Percentiles rank a stretch among this genome's conserved stretches.
Conservation (phyloP, 2,329 filamentous ascomycete species). For the Diatrype stigma region DNA sequence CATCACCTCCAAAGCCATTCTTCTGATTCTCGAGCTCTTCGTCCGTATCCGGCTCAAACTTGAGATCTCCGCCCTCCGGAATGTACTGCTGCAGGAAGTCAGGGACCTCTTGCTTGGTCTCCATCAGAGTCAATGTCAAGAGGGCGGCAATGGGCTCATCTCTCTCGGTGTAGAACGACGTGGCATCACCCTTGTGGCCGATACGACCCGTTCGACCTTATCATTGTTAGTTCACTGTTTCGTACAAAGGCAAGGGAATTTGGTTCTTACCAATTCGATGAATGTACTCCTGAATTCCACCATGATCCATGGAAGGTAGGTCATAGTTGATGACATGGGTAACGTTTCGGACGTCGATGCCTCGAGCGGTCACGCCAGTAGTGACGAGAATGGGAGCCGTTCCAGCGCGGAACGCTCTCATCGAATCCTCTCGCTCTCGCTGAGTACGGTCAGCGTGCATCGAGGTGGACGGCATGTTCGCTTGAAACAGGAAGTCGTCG, state of each 20-base stretch:
- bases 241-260: neutral
- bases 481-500: conserved; percentile 84
- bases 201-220: conserved; percentile 88
- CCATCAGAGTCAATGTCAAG: conserved; percentile 76
- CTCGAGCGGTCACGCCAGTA: conserved; percentile 82
- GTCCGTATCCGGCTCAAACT: conserved; percentile 54
- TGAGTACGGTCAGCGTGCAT: conserved; percentile 88
- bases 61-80: conserved; percentile 46
- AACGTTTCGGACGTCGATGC: conserved; percentile 82
- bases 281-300: conserved; percentile 90
- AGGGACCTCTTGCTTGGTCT: conserved; percentile 73
- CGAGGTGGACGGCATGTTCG: conserved; percentile 74
- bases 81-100: conserved; percentile 70
- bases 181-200: conserved; percentile 79
- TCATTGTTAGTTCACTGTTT: conserved; percentile 7
- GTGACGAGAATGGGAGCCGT: conserved; percentile 76
- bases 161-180: conserved; percentile 79
- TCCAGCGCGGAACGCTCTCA: conserved; percentile 78
- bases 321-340: conserved; percentile 94
- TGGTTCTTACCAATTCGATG: conserved; percentile 77
- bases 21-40: conserved; percentile 36
- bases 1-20: conserved; percentile 21
- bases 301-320: conserved; percentile 66
- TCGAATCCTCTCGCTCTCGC: conserved; percentile 83
- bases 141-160: conserved; percentile 70